Evolutionary conservation across 2,329 filamentous ascomycete genomes (phyloP).

Genomic region (Neurospora sp.): DNA sequence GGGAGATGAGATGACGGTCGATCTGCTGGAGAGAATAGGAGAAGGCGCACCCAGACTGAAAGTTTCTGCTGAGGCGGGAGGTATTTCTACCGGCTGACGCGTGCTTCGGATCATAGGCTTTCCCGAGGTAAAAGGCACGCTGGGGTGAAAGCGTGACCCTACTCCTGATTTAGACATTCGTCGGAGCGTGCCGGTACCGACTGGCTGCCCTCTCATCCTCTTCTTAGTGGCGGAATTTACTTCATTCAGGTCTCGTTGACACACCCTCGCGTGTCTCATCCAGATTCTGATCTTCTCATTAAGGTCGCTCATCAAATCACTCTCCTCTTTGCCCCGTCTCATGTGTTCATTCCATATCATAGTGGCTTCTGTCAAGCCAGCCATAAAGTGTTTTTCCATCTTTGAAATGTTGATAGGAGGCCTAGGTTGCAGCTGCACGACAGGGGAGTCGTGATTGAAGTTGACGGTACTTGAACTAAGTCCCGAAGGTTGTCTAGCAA

Average conservation of each 20-base stretch:
- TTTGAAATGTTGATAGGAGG: not conserved
- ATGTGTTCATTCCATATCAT: constrained; percentile 14
- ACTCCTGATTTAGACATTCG: not conserved
- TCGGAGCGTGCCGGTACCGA: not conserved
- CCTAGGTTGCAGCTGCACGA: not conserved
- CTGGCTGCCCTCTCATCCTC: constrained; percentile 8
- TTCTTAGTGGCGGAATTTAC: constrained; percentile 4
- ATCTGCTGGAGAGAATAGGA: not conserved
- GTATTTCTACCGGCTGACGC: not conserved
- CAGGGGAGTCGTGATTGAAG: not conserved
- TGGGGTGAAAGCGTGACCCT: not conserved
- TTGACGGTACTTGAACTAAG: not conserved
- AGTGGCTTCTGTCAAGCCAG: constrained; percentile 6
- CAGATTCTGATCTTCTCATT: not conserved
- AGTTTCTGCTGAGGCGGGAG: not conserved
- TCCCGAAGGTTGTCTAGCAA: not conserved
- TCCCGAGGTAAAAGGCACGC: not conserved
- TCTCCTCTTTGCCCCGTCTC: constrained; percentile 5
- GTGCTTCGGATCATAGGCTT: not conserved
- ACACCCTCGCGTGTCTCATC: constrained; percentile 4
- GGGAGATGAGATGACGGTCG: not conserved
- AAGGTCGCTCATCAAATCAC: not conserved
- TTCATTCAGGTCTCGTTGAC: constrained; percentile 4
- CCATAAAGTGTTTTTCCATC: not conserved
- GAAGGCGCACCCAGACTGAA: not conserved